phyloP scores from a whole-genome alignment of 2,329 filamentous ascomycete species.

The Zasmidium citrigriseum region DNA sequence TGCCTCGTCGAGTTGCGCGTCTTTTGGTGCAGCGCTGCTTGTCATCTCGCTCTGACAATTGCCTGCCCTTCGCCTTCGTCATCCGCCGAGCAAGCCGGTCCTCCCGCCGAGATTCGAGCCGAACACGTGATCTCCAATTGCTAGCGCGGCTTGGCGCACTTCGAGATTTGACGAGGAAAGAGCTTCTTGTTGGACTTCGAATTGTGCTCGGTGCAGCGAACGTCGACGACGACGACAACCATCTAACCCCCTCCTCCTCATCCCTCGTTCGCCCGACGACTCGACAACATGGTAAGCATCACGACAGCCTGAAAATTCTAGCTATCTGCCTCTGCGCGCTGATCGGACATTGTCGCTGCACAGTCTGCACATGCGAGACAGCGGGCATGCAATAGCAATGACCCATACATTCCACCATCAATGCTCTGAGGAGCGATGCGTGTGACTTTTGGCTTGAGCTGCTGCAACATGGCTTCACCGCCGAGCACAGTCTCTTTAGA shows the following conservation, averaged over 20 bases:
- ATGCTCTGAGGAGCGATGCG: slow-evolving; percentile 26
- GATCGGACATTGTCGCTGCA: slow-evolving; percentile 18
- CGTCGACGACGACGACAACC: slow-evolving; percentile 7
- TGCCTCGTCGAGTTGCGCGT: slow-evolving; percentile 4
- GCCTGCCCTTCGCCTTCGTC: not conserved
- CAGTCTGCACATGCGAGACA: slow-evolving; percentile 18
- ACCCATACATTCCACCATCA: slow-evolving; percentile 24
- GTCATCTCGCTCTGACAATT: no score
- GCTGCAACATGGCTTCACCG: slow-evolving; percentile 54
- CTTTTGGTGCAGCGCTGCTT: not conserved
- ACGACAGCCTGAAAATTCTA: slow-evolving; percentile 11
- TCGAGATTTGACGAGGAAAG: not conserved
- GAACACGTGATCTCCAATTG: not conserved
- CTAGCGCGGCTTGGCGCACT: not conserved
- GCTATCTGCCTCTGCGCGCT: slow-evolving; percentile 28
- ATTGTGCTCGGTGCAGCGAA: slow-evolving; percentile 14
- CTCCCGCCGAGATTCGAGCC: not conserved
- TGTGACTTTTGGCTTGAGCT: slow-evolving; percentile 54
- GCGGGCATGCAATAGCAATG: slow-evolving; percentile 26
- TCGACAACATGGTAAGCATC: slow-evolving; percentile 29
- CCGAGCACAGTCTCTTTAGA: slow-evolving; percentile 76
- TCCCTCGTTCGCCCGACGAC: slow-evolving; percentile 8
- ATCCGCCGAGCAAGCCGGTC: not conserved
- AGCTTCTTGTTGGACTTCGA: not conserved
- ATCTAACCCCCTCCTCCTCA: not conserved